Conservation (phyloP, 805 yeast genomes). For the Yueomyces sp. region DNA sequence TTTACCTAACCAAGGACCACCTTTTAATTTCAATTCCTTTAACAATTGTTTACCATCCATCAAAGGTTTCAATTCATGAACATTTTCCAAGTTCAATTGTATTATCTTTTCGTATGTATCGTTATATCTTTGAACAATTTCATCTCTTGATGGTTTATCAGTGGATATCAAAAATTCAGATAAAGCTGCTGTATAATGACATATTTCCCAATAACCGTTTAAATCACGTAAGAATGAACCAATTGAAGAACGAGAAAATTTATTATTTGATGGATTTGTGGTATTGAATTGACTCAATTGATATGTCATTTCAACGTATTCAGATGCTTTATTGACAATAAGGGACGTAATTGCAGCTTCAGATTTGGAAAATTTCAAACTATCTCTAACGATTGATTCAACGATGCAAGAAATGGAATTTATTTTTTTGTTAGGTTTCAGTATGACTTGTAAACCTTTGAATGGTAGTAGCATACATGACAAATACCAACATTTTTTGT, state of each 20-base stretch:
- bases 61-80: constrained; percentile 41
- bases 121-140: constrained; percentile 21
- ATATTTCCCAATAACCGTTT: constrained; percentile 37
- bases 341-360: constrained; percentile 39
- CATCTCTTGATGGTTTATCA: constrained; percentile 2
- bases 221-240: constrained; percentile 47
- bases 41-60: constrained; percentile 65
- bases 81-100: constrained; percentile 10
- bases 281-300: constrained; percentile 5
- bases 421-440: constrained; percentile 15
- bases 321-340: constrained; percentile 25
- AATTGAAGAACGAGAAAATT: constrained; percentile 36
- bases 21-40: constrained; percentile 38
- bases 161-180: constrained; percentile 4
- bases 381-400: constrained; percentile 47
- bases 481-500: constrained; percentile 8
- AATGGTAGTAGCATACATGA: constrained; percentile 14
- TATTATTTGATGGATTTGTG: neutral
- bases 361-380: constrained; percentile 48
- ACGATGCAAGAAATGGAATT: constrained; percentile 16
- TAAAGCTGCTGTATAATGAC: constrained; percentile 26
- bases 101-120: constrained; percentile 19
- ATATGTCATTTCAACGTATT: constrained; percentile 18
- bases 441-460: constrained; percentile 10
- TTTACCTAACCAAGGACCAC: constrained; percentile 78